A percentile compares a stretch with the other conserved stretches of the same genome.
Conservation (phyloP, 371 early-diverging fungal species). For the Modicella reniformis region DNA sequence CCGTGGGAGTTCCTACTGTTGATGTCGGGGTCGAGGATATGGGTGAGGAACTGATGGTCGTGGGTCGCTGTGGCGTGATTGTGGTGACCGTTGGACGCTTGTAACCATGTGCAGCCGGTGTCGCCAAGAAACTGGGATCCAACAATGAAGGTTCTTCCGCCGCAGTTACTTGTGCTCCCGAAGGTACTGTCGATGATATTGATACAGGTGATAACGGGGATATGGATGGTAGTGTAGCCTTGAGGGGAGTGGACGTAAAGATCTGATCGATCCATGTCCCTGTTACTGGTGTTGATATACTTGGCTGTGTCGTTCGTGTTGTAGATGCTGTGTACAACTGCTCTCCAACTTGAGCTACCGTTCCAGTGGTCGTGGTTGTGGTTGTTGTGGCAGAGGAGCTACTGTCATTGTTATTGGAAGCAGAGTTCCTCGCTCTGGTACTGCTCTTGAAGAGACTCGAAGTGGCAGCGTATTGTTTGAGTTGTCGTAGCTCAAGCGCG, state of each 20-base stretch:
- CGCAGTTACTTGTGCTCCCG: background rate
- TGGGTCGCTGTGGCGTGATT: slow-evolving; percentile 4
- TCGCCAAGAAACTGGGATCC: slow-evolving; percentile 45
- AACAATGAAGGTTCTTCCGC: slow-evolving; percentile 22
- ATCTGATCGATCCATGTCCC: slow-evolving; percentile 42
- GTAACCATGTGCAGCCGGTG: slow-evolving; percentile 46
- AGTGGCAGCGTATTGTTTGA: slow-evolving; percentile 44
- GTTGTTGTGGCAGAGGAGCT: background rate
- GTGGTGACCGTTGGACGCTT: slow-evolving; percentile 24
- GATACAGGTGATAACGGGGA: background rate
- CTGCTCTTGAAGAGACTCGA: slow-evolving; percentile 38
- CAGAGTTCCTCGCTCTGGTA: background rate
- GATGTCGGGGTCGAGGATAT: background rate
- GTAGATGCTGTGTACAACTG: background rate
- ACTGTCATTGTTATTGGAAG: background rate
- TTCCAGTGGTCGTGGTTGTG: background rate
- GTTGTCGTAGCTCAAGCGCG: slow-evolving; percentile 33
- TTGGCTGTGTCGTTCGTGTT: background rate
- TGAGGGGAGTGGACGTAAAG: slow-evolving; percentile 15
- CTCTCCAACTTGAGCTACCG: background rate
- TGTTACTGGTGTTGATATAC: background rate
- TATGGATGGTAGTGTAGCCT: background rate
- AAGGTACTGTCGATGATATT: background rate
- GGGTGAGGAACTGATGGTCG: background rate
- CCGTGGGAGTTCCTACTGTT: background rate